phyloP scores from a whole-genome alignment of 768 basidiomycete genomes.

The Agrocybe praecox region DNA sequence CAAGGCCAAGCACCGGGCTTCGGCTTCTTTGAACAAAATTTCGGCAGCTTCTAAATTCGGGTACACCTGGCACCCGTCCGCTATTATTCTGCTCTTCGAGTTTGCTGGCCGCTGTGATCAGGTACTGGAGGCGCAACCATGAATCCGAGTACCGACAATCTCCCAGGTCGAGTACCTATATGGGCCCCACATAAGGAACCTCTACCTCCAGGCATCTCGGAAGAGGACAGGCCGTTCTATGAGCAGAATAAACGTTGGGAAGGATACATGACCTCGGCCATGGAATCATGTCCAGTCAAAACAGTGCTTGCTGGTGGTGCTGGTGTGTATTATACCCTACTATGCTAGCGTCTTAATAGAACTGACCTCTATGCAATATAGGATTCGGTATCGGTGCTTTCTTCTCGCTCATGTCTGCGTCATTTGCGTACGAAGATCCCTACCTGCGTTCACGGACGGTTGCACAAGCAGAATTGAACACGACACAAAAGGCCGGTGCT shows the following conservation, averaged over 20 bases:
- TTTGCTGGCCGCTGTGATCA: slow-evolving; percentile 12
- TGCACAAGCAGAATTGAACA: slow-evolving; percentile 54
- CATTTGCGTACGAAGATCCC: slow-evolving; percentile 95
- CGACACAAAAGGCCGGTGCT: slow-evolving; percentile 77
- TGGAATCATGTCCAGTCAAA: slow-evolving; percentile 89
- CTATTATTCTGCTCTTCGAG: slow-evolving; percentile 7
- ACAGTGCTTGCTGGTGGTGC: slow-evolving; percentile 78
- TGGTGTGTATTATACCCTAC: slow-evolving; percentile 52
- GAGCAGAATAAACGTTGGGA: slow-evolving; percentile 80
- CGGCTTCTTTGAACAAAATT: slow-evolving; percentile 15
- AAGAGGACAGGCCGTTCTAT: slow-evolving; percentile 72
- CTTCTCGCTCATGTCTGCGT: slow-evolving; percentile 94
- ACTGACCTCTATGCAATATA: slow-evolving; percentile 26
- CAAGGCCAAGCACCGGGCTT: not conserved
- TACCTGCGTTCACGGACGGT: slow-evolving; percentile 67
- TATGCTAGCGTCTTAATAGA: not conserved
- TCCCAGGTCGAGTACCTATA: slow-evolving; percentile 65
- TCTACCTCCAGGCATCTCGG: slow-evolving; percentile 79
- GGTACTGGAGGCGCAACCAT: slow-evolving; percentile 15
- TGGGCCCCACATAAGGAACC: slow-evolving; percentile 88
- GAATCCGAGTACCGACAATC: slow-evolving; percentile 32
- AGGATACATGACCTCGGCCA: slow-evolving; percentile 64
- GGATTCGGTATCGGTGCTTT: slow-evolving; percentile 93
- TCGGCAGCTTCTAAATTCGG: slow-evolving; percentile 14
- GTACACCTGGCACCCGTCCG: not conserved